These are phyloP conservation scores for Panicum hallii DNA, from an alignment of 202 grass and related monocot species.

Conservation along the genomic window DNA sequence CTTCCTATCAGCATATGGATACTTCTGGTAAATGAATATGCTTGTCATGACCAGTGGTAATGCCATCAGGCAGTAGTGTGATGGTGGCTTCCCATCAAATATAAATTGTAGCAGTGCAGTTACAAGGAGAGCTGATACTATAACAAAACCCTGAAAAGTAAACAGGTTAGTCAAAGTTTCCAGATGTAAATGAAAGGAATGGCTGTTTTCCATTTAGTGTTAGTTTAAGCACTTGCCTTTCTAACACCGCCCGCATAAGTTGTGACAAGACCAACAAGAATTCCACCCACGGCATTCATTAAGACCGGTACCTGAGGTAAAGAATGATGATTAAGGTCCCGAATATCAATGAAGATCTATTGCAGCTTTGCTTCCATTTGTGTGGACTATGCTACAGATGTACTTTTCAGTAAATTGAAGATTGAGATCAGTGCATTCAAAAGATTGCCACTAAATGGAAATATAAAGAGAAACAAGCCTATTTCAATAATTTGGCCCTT, in stretches of 20 bases:
- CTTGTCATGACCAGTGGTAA: slow-evolving; percentile 83
- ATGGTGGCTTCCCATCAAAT: slow-evolving; percentile 89
- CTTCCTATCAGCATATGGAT: slow-evolving; percentile 82
- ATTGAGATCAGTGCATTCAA: slow-evolving; percentile 30
- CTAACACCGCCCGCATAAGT: slow-evolving; percentile 90
- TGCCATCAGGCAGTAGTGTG: slow-evolving; percentile 74
- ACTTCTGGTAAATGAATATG: slow-evolving; percentile 99
- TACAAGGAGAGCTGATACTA: slow-evolving; percentile 89
- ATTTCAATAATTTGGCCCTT: slow-evolving; percentile 17
- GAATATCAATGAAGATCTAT: slow-evolving; percentile 20
- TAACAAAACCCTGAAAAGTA: slow-evolving; percentile 91
- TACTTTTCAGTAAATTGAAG: slow-evolving; percentile 11
- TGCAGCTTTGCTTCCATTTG: slow-evolving; percentile 35
- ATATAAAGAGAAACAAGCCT: slow-evolving; percentile 12
- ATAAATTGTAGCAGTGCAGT: slow-evolving; percentile 86
- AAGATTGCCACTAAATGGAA: slow-evolving; percentile 33
- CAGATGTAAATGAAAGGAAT: slow-evolving; percentile 16
- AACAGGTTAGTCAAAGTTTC: slow-evolving; percentile 37
- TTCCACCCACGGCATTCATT: slow-evolving; percentile 91
- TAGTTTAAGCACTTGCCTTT: slow-evolving; percentile 71
- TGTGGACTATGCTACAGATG: slow-evolving; percentile 29
- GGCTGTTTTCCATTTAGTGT: slow-evolving; percentile 32
- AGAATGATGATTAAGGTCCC: slow-evolving; percentile 26
- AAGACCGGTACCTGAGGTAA: slow-evolving; percentile 78
- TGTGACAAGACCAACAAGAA: slow-evolving; percentile 99